A percentile compares a stretch with the other conserved stretches of the same genome.
Conservation (phyloP, 208 protist species). For the Trypanosomatidae sp. region DNA sequence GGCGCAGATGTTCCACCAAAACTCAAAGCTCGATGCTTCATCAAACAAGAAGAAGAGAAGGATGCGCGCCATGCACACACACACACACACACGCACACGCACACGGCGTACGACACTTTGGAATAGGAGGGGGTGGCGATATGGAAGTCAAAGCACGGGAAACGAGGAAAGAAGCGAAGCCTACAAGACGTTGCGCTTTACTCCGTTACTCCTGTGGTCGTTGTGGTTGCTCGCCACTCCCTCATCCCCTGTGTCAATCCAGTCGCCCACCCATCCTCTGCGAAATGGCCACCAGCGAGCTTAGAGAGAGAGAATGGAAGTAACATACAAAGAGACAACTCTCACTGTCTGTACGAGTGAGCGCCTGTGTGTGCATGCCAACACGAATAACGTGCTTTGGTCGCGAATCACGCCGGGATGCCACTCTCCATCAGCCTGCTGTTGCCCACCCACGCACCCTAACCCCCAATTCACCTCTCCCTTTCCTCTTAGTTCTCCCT, state of each 20-base stretch:
- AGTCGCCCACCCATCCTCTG: neutral
- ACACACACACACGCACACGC: neutral
- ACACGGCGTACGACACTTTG: neutral
- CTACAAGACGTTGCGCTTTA: neutral
- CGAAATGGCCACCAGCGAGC: too few species aligned
- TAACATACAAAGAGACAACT: too few species aligned
- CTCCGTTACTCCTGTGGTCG: neutral
- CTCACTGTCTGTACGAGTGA: neutral
- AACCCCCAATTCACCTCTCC: neutral
- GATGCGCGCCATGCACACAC: neutral
- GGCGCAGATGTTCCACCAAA: neutral
- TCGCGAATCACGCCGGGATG: neutral
- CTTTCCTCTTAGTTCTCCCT: neutral
- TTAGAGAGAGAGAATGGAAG: too few species aligned
- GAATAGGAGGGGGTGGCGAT: neutral
- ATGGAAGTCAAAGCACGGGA: too few species aligned
- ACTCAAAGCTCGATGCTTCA: neutral
- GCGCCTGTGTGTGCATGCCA: neutral
- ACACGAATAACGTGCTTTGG: neutral
- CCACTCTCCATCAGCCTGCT: neutral
- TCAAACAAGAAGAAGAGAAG: neutral
- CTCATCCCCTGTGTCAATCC: neutral
- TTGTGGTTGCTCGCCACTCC: neutral
- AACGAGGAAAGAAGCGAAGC: neutral
- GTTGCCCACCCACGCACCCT: neutral